Conservation (phyloP, 257 asterid genomes). For the Ajuga chamaepitys region DNA sequence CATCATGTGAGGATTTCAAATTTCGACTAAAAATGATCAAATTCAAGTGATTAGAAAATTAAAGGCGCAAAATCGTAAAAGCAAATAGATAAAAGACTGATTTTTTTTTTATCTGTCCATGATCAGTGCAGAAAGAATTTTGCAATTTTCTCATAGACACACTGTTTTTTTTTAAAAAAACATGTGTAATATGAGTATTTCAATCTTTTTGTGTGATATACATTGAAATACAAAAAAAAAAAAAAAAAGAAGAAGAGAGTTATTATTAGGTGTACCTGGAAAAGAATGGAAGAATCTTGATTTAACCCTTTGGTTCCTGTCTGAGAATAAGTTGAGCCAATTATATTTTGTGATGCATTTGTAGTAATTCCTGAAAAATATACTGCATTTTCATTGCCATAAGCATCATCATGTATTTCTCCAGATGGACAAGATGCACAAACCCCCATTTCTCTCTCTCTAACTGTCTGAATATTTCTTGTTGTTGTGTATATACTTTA, state of each 20-base stretch:
- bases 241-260: neutral
- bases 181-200: too few species aligned
- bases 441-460: constrained; percentile 22
- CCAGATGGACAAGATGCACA: constrained; percentile 58
- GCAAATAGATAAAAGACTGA: too few species aligned
- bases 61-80: too few species aligned
- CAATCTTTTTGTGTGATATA: too few species aligned
- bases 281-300: constrained; percentile 72
- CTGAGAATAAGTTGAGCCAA: constrained; percentile 57
- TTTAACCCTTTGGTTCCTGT: constrained; percentile 66
- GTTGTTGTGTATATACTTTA: constrained; percentile 12
- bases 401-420: constrained; percentile 48
- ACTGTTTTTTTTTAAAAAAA: too few species aligned
- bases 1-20: too few species aligned
- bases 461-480: constrained; percentile 11
- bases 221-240: neutral
- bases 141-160: too few species aligned
- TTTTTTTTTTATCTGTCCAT: too few species aligned
- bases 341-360: constrained; percentile 4
- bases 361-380: constrained; percentile 19
- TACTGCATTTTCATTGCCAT: constrained; percentile 55
- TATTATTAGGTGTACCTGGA: constrained; percentile 38
- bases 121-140: too few species aligned
- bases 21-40: too few species aligned
- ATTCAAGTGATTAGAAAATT: too few species aligned